phyloP scores from a whole-genome alignment of 441 rosid species.

The Erysimum cheiri region DNA sequence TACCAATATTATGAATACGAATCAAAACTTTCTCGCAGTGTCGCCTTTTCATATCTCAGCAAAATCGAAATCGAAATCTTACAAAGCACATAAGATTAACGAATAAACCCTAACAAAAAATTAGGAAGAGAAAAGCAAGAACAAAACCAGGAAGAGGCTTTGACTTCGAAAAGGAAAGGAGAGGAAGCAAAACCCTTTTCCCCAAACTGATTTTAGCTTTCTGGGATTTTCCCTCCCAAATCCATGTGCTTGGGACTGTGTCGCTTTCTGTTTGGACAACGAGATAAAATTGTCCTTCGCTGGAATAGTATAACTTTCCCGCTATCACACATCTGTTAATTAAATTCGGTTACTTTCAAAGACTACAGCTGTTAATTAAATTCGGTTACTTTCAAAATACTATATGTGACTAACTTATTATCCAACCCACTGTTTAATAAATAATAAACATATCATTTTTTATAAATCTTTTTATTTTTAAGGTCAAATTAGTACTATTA shows the following conservation, averaged over 20 bases:
- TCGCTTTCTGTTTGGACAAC: constrained; percentile 15
- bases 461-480: not conserved
- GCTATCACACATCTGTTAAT: constrained; percentile 7
- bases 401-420: no score
- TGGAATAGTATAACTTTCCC: constrained; percentile 18
- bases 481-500: not conserved
- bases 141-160: not conserved
- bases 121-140: not conserved
- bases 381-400: no score
- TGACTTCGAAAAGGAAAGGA: not conserved
- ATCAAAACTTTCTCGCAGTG: constrained; percentile 50
- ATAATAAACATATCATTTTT: no score
- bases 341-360: not conserved
- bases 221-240: constrained; percentile 35
- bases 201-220: constrained; percentile 25
- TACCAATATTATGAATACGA: constrained; percentile 52
- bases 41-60: constrained; percentile 46
- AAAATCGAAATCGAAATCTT: constrained; percentile 30
- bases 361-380: no score
- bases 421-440: no score
- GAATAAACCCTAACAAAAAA: not conserved
- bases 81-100: constrained; percentile 21
- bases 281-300: not conserved
- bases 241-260: constrained; percentile 18
- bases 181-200: constrained; percentile 25